Evolutionary conservation across 345 rosid genomes (phyloP).

Genomic region (Ricinus communis): DNA sequence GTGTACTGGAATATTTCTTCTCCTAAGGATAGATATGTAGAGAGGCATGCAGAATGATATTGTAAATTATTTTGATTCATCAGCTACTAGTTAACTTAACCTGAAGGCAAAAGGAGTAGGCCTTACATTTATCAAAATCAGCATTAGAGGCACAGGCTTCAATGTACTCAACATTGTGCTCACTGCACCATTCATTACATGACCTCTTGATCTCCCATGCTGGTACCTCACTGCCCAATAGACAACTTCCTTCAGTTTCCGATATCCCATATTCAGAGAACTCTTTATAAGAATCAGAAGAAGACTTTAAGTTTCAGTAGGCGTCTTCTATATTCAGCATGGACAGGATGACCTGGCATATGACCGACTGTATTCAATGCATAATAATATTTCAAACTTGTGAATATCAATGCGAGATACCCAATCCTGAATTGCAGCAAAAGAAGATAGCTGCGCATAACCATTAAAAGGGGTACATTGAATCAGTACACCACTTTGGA

Average conservation of each 20-base stretch:
- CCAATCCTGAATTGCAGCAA: constrained; percentile 67
- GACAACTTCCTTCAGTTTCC: constrained; percentile 66
- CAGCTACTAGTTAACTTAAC: not conserved
- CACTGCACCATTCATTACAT: constrained; percentile 80
- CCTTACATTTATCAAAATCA: constrained; percentile 81
- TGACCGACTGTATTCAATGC: constrained; percentile 84
- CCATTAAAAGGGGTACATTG: not conserved
- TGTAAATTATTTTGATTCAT: not conserved
- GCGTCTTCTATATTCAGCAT: constrained; percentile 65
- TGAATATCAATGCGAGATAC: constrained; percentile 57
- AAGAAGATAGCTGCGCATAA: constrained; percentile 62
- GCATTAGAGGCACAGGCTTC: constrained; percentile 87
- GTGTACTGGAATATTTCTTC: not conserved
- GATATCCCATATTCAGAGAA: constrained; percentile 58
- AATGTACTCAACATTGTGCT: constrained; percentile 69
- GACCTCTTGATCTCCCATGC: constrained; percentile 47
- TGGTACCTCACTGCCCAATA: constrained; percentile 52
- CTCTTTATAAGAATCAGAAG: constrained; percentile 26
- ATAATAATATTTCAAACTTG: constrained; percentile 62
- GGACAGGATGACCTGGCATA: constrained; percentile 72
- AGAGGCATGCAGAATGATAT: not conserved
- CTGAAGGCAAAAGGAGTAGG: constrained; percentile 5
- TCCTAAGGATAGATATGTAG: not conserved
- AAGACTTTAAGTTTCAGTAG: constrained; percentile 37
- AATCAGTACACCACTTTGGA: not conserved